Conservation (phyloP, 352 stramenopile species). For the Globisporangium mamillatum region DNA sequence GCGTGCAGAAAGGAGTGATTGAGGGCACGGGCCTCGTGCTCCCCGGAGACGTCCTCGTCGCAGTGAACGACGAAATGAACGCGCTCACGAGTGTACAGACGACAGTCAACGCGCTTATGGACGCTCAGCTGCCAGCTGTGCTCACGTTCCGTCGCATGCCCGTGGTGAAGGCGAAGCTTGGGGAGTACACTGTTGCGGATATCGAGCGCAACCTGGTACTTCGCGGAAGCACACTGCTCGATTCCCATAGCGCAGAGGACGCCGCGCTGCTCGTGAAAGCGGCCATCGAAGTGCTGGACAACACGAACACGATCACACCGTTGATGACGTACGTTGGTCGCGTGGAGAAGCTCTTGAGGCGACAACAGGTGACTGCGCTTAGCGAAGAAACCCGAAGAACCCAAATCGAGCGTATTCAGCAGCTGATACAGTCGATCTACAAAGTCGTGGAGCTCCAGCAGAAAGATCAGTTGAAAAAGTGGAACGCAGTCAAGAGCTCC, state of each 20-base stretch:
- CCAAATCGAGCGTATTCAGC: slow-evolving; percentile 39
- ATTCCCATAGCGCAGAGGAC: slow-evolving; percentile 32
- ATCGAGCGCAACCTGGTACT: slow-evolving; percentile 54
- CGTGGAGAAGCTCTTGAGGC: slow-evolving; percentile 47
- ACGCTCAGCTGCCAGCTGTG: slow-evolving; percentile 37
- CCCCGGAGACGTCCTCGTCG: slow-evolving; percentile 56
- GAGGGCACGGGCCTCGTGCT: slow-evolving; percentile 44
- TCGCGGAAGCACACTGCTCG: slow-evolving; percentile 34
- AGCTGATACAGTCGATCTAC: slow-evolving; percentile 54
- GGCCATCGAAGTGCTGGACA: slow-evolving; percentile 47
- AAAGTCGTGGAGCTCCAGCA: slow-evolving; percentile 36
- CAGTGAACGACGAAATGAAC: slow-evolving; percentile 49
- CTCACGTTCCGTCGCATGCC: slow-evolving; percentile 55
- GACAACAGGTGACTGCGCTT: not conserved
- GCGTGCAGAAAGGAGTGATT: slow-evolving; percentile 26
- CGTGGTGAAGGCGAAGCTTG: slow-evolving; percentile 41
- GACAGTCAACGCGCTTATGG: slow-evolving; percentile 32
- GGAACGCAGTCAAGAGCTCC: slow-evolving; percentile 52
- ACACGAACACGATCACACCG: slow-evolving; percentile 33
- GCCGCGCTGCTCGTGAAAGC: slow-evolving; percentile 52
- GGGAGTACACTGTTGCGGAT: slow-evolving; percentile 56
- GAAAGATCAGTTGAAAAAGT: slow-evolving; percentile 48
- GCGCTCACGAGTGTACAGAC: slow-evolving; percentile 43
- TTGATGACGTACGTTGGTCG: slow-evolving; percentile 48
- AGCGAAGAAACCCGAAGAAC: slow-evolving; percentile 14